A percentile compares a stretch with the other conserved stretches of the same genome.
Evolutionary conservation across 2,329 filamentous ascomycete genomes (phyloP).

Genomic region (Aureobasidium sp.): DNA sequence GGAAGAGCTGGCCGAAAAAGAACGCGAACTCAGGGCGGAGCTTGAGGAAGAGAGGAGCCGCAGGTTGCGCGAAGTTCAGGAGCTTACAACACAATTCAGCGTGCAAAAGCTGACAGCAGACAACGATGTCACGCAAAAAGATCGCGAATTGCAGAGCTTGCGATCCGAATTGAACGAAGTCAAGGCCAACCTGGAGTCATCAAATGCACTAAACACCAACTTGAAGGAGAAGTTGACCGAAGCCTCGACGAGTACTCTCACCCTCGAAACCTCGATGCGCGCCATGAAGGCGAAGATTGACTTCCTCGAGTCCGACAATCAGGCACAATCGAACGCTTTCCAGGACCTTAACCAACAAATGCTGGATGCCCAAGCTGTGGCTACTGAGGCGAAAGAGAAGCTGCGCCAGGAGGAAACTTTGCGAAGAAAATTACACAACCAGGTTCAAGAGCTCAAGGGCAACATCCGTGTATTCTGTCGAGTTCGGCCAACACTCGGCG

Average conservation of each 20-base stretch:
- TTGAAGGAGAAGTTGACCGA: conserved; percentile 47
- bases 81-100: conserved; percentile 48
- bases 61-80: conserved; percentile 54
- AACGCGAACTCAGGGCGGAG: conserved; percentile 55
- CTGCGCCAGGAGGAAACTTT: conserved; percentile 86
- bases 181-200: conserved; percentile 39
- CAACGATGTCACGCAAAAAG: conserved; percentile 44
- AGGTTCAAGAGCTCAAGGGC: conserved; percentile 94
- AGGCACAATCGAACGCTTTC: conserved; percentile 81
- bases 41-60: conserved; percentile 56
- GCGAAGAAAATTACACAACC: conserved; percentile 87
- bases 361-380: conserved; percentile 64
- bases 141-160: conserved; percentile 43
- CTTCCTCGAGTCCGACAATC: conserved; percentile 81
- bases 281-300: conserved; percentile 74
- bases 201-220: conserved; percentile 52
- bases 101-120: conserved; percentile 42
- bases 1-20: conserved; percentile 58
- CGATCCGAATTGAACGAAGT: conserved; percentile 43
- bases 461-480: conserved; percentile 98
- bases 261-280: conserved; percentile 65
- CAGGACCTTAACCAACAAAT: conserved; percentile 71
- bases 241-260: conserved; percentile 44
- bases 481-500: conserved; percentile 65
- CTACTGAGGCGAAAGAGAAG: conserved; percentile 66